Base-by-base conservation (phyloP, 345 rosid species). In the Eucalyptus marginata region DNA sequence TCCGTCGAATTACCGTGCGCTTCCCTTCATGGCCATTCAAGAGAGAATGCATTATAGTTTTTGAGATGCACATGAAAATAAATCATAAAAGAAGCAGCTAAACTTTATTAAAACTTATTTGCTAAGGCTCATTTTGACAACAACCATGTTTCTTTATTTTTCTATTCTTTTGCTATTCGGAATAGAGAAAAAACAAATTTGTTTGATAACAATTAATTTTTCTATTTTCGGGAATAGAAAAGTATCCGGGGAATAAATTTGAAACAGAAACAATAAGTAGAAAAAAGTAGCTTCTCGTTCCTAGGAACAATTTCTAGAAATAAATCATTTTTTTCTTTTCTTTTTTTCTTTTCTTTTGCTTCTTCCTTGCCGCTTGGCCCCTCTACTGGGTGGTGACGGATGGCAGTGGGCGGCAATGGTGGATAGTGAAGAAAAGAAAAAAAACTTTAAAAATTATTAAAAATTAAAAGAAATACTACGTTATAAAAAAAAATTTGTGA, bases 1-100 rank as follows among this genome's bases (percentile, higher is more conserved):
- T 93, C 93, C 46, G 90, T 92, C 58, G 95, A 92, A 58, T 64
- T 89, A 51, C 71, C 92, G 14, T 90, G 93, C 49, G 96, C 96
- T 91, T 93, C 90, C 92, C 96, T 76, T 10, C 47, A 76, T 10
- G 47, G 47, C 3, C 83, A 36, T 76, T 76, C 83, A 36, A 76
- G 27, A 76, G 0, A 76, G 83, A 76, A 36, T 76, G 83, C 12
- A 20, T 76, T 18, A 20, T 44, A 36, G 27, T 18, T 71, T 18
- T 10, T 94, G 92, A 71, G 87, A 84, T 8, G 33, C 14, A 62
- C 49, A 16, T 9, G 31, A 17, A 47, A 50, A 29, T 40, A n/a
- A 36, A 76, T 36, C 47, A 36, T 18, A 1, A 0, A 18, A 76
- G 8, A 76, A 10, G 83, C 83, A 20, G 83, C 83, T 36, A 10